Evolutionary conservation across 2,329 filamentous ascomycete genomes (phyloP).

Genomic region (Exophiala sideris): DNA sequence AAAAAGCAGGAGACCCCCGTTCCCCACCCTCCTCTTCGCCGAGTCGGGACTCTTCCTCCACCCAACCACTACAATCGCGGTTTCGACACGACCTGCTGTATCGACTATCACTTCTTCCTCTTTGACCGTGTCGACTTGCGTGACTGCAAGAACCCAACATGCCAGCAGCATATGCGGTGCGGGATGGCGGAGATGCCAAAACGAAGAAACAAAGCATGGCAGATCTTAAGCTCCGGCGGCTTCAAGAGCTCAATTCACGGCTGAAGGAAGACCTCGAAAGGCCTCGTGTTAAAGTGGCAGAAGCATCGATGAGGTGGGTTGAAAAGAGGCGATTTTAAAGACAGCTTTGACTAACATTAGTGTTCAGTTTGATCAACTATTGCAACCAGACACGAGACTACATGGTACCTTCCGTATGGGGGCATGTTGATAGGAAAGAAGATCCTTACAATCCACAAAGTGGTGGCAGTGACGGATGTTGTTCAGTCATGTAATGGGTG

Average conservation of each 20-base stretch:
- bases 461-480: conserved; percentile 72
- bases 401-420: conserved; percentile 98
- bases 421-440: conserved; percentile 86
- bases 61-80: conserved; percentile 1
- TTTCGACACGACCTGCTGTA: conserved; percentile 6
- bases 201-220: conserved; percentile 99
- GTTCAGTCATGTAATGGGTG: conserved; percentile 76
- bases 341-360: neutral
- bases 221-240: conserved; percentile 89
- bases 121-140: conserved; percentile 17
- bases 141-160: conserved; percentile 39
- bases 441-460: conserved; percentile 98
- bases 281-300: conserved; percentile 91
- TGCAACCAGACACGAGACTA: conserved; percentile 98
- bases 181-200: conserved; percentile 62
- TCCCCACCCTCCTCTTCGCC: conserved; percentile 8
- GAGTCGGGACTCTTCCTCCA: conserved; percentile 8
- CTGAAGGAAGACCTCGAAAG: conserved; percentile 93
- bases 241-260: conserved; percentile 95
- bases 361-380: conserved; percentile 84
- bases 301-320: conserved; percentile 79
- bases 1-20: conserved; percentile 4
- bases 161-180: conserved; percentile 63
- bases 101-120: conserved; percentile 18
- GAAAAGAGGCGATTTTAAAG: neutral